Conservation (phyloP, 805 yeast genomes). For the Candida easanensis region DNA sequence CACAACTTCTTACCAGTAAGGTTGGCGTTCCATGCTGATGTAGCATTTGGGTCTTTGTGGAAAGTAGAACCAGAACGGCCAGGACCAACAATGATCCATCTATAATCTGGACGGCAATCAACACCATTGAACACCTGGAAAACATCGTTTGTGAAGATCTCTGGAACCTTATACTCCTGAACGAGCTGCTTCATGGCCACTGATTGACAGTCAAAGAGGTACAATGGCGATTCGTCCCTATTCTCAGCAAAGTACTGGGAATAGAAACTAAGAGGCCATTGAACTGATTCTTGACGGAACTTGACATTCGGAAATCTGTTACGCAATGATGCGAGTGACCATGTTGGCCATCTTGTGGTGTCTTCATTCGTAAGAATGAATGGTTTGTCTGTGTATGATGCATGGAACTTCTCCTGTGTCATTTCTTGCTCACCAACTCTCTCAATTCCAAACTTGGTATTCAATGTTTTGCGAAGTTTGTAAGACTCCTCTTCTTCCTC, state of each 20-base stretch:
- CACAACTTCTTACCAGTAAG: conserved; percentile 75
- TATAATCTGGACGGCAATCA: conserved; percentile 75
- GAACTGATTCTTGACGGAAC: conserved; percentile 83
- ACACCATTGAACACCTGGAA: conserved; percentile 50
- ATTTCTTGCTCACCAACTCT: conserved; percentile 47
- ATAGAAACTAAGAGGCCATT: conserved; percentile 69
- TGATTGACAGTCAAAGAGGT: conserved; percentile 79
- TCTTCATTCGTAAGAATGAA: conserved; percentile 48
- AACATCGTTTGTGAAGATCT: conserved; percentile 54
- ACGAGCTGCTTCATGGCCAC: conserved; percentile 58
- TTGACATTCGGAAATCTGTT: conserved; percentile 53
- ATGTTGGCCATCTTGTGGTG: conserved; percentile 55
- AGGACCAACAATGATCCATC: conserved; percentile 92
- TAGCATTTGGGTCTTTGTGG: conserved; percentile 90
- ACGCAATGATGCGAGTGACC: conserved; percentile 53
- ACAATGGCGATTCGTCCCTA: conserved; percentile 79
- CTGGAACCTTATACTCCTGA: conserved; percentile 53
- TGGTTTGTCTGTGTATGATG: conserved; percentile 51
- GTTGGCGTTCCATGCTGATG: conserved; percentile 88
- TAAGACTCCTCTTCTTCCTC: conserved; percentile 39
- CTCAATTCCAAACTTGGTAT: conserved; percentile 40
- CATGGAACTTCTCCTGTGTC: conserved; percentile 44
- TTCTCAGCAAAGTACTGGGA: conserved; percentile 58
- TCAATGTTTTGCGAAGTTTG: conserved; percentile 21
- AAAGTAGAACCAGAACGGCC: conserved; percentile 81